Evolutionary conservation across 1,284 basidiomycete species (phyloP).

Genomic region (Pyrrhoderma lamaoense): DNA sequence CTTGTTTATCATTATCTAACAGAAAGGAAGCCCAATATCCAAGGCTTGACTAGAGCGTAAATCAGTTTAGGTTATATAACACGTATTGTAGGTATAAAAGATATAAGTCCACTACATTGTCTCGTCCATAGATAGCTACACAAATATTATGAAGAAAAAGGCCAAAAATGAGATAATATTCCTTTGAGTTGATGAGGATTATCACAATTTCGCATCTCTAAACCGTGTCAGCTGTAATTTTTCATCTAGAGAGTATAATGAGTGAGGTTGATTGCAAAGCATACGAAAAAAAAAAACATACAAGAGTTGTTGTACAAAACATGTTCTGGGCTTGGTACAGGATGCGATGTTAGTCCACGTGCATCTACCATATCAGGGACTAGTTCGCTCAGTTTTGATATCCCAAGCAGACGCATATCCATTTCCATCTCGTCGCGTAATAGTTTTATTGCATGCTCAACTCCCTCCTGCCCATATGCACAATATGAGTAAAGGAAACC

Average conservation of each 20-base stretch:
- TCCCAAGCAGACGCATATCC: conserved; percentile 46
- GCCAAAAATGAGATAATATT: background rate
- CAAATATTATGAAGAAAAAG: background rate
- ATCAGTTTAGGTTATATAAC: background rate
- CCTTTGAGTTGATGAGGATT: background rate
- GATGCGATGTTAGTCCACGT: conserved; percentile 34
- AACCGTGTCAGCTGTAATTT: conserved; percentile 19
- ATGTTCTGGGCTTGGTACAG: conserved; percentile 35
- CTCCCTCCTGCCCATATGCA: conserved; percentile 57
- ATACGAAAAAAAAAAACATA: conserved; percentile 27
- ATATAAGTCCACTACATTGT: too few relatives aligned
- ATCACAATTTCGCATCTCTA: conserved; percentile 18
- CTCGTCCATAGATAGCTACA: background rate
- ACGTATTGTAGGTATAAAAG: background rate
- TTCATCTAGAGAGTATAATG: conserved; percentile 18
- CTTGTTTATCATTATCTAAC: conserved; percentile 11
- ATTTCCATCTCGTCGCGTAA: conserved; percentile 49
- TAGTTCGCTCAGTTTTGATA: conserved; percentile 40
- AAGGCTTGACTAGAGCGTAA: too few relatives aligned
- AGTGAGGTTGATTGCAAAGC: background rate
- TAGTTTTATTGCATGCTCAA: conserved; percentile 44
- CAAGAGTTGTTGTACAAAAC: conserved; percentile 47
- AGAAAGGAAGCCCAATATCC: too few relatives aligned
- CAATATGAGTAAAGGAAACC: conserved; percentile 61
- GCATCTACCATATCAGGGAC: conserved; percentile 35